Evolutionary conservation across 2,329 filamentous ascomycete genomes (phyloP).

Genomic region (Ceratocystis smalleyi): DNA sequence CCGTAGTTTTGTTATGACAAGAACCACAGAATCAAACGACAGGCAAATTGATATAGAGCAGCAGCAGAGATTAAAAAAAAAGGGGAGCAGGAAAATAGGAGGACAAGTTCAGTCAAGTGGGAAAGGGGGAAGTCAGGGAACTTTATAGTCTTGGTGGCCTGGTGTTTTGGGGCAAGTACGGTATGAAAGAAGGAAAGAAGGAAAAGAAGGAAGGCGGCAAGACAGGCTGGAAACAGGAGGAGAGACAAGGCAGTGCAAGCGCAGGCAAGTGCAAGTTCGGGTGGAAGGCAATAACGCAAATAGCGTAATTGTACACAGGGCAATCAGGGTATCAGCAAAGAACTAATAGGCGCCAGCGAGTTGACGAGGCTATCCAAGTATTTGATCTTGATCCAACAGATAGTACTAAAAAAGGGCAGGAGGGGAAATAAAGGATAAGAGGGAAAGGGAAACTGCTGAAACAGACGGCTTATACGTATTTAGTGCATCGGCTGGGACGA

Average conservation of each 20-base stretch:
- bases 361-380: neutral
- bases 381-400: no score
- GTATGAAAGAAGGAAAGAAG: neutral
- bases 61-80: neutral
- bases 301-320: neutral
- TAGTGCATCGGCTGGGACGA: neutral
- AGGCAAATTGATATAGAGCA: neutral
- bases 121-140: neutral
- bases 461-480: slow-evolving; percentile 1
- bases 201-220: neutral
- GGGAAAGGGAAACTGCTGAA: neutral
- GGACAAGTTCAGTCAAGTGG: neutral
- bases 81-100: neutral
- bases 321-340: neutral
- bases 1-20: no score
- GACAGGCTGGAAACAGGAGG: slow-evolving; percentile 2
- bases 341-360: neutral
- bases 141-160: neutral
- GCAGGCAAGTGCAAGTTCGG: neutral
- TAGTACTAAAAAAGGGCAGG: no score
- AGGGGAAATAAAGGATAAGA: neutral
- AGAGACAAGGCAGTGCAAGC: neutral
- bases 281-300: neutral
- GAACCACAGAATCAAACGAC: no score
- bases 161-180: neutral